Base-by-base conservation (phyloP, 2,329 filamentous ascomycete genomes). In the Aspergillus fumigatus region DNA sequence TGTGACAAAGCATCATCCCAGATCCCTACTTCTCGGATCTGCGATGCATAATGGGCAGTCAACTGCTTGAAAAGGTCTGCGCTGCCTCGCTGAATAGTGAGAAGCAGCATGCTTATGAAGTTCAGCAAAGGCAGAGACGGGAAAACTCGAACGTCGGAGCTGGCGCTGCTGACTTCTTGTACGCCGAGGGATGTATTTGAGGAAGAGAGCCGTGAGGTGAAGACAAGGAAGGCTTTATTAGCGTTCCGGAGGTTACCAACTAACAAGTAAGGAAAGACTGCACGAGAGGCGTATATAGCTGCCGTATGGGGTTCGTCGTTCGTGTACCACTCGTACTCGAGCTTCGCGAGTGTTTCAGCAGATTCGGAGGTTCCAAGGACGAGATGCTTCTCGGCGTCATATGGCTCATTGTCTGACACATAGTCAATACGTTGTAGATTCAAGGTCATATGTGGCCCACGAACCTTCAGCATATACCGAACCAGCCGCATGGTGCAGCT, bases 241-340 rank as follows among this genome's bases (percentile, higher is more conserved):
- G 95, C 94, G 52, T 90, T 92, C 63, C 92, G 89, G 35, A 97
- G 80, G 74, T 97, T 97, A 68, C 92, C 93, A 48, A 90, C 84
- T 47, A 97, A 82, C 51, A 99, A 85, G 75, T 96, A 97, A 11
- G 94, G 92, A 43, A 99, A 84, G 47, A 97, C 84, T 27, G 88
- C 92, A 64, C 94, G 89, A 10, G 89, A 90, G 61, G 88, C 89
- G 75, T 95, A 99, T 54, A 90, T 79, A 3, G 91, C 87, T 1
- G 94, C 94, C 1, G 89, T 92, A 72, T 96, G 92, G 2, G 90
- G 85, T 52, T 93, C 90, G 74, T 95, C 90, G 68, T 92, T 85
- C 59, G 84, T 86, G 80, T 97, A 99, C 94, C 94, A 99, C 51
- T 87, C 82, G 73, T 96, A 97, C 74, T 97, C 91, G 76, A 97